Evolutionary conservation across 371 early-diverging fungal genomes (phyloP), one percentile per base, ranked within the genome.

Genomic region (Mucor circinelloides): DNA sequence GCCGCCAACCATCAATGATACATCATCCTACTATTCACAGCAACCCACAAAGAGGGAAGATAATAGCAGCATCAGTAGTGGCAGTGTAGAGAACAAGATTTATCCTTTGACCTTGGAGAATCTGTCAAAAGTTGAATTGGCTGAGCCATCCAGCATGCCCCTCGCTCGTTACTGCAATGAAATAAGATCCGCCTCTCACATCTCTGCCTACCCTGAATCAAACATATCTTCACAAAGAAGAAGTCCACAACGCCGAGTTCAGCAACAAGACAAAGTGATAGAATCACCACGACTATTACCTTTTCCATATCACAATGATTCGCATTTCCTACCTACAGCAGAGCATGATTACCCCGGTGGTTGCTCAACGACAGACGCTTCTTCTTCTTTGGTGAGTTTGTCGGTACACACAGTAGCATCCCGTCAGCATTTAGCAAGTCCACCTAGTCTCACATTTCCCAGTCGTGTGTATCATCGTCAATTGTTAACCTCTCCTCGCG

Each of bases 291-390:
- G 68, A 6, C 7, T 70, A 25, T 38, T 74, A 10, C 65, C 71
- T 28, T 74, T 74, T 28, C 75, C 75, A 2, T 74, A 71, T 44
- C 75, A 74, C 42, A 74, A 74, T 17, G 75, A 74, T 38, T 67
- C 75, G 27, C 52, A 52, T 17, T 74, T 74, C 17, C 31, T 74
- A 27, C 75, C 75, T 48, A 71, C 72, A 17, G 72, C 68, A 13
- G 75, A 74, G 44, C 74, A 68, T 32, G 68, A 68, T 44, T 68
- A 64, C 31, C 72, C 68, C 8, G 68, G 68, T 7, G 52, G 52
- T 6, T 56, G 56, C 8, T 48, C 54, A 1, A 50, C 63, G 0
- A 54, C 64, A 10, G 69, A 72, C 36, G 42, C 62, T 2, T 62
- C 72, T 0, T 72, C 69, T 32, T 62, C 66, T 0, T 32, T 48